Base-by-base conservation (phyloP, 2,329 filamentous ascomycete species). In the Amauroascus verrucosus region DNA sequence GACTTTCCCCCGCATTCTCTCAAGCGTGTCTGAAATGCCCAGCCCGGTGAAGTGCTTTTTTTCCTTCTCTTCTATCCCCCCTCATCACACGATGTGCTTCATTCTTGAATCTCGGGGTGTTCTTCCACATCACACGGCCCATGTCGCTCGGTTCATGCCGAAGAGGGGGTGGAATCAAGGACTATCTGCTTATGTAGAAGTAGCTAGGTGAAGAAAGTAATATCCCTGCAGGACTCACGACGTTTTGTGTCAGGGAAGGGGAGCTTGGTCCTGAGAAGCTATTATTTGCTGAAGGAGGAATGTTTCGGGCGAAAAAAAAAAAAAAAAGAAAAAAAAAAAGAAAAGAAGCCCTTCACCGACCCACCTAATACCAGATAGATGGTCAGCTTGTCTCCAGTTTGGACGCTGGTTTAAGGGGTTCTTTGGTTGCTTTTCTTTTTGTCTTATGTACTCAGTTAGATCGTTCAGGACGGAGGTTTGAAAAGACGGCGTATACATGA, bases 111-210 rank as follows among this genome's bases (percentile, higher is more conserved):
- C 33, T n/a, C 33, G 6, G 24, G 24, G 18, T 30, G 32, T 49
- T 18, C 20, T 38, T 18, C 24, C 33, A 49, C 33, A 20, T 30
- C 47, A 28, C 48, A 33, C 37, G 37, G 48, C 38, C 48, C 38
- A 51, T 18, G 48, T 24, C 38, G 38, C 28, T 51, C 48, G 38
- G 48, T 43, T 43, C 48, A 44, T 51, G 28, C 48, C 48, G 48
- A 51, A 33, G 26, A 35, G 22, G 33, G 38, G 37, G 5, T 38
- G 6, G 14, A 28, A 28, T 48, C 22, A n/a, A 37, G 13, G 18
- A 4, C 28, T n/a, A n/a, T 8, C 32, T 41, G 26, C 14, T 9
- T 30, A 26, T 43, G 26, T 20, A 20, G 22, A 16, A 43, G 20
- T 50, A n/a, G 8, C 8, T 44, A 1, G 16, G 20, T 48, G 6